Base-by-base conservation (phyloP, 331 rosid genomes). In the Erythrophleum ivorense region DNA sequence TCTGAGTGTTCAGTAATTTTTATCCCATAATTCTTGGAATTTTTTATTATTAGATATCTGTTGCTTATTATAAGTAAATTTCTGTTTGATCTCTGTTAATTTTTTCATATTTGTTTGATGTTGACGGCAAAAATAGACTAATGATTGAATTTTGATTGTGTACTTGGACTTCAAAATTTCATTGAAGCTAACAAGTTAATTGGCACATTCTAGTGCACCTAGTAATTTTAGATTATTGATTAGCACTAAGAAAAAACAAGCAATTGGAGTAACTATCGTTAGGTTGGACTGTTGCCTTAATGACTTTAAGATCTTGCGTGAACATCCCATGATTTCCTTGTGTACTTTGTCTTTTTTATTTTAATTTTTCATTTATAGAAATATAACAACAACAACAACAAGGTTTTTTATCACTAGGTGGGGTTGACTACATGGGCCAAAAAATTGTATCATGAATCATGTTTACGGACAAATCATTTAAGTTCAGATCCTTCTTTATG, bases 101-200 rank as follows among this genome's bases (percentile, higher is more conserved):
- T 45, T 70, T 46, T 45, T 70, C 19, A 12, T 45, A 13, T 21
- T 46, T 46, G 73, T 41, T 70, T 46, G n/a, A 4, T 12, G 1
- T 24, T 58, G 34, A 55, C 11, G 2, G 66, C 41, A 62, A 48
- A 58, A 48, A 21, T 16, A 71, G 57, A 59, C 50, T 31, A 7
- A 63, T 43, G 45, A 60, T 21, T 58, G 64, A 58, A 62, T 19
- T 62, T 77, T 63, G 41, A 19, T 48, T 43, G 21, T 41, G 18
- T 46, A 24, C 58, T 41, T 78, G 55, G 31, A 9, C 54, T 70
- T 70, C 16, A 48, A 60, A n/a, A 46, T 19, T 77, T 72, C 60
- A 64, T 65, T 40, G 29, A 46, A 48, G 45, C 48, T 29, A 24
- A 57, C 33, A 43, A 43, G 36, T 58, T 40, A 16, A 59, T 41